Base-by-base conservation (phyloP, 106 monocot species). In the Xerophyta viscosa region DNA sequence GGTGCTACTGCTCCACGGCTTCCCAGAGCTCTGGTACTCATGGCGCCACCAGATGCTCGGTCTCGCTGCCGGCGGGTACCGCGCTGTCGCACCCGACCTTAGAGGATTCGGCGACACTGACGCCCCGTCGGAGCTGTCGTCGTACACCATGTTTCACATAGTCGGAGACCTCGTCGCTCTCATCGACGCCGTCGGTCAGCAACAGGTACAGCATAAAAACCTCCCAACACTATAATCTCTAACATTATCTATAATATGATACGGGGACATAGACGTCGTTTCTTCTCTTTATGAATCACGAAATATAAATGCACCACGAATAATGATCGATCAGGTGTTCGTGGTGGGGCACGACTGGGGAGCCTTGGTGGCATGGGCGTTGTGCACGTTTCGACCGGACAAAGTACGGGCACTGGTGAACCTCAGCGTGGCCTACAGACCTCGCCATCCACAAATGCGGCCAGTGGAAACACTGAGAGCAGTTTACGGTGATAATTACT, bases 291-390 rank as follows among this genome's bases (percentile, higher is more conserved):
- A 11, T 36, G 33, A 5, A 6, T 36, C 11, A 36, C 33, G 33
- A n/a, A n/a, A n/a, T n/a, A n/a, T n/a, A n/a, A n/a, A n/a, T n/a
- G n/a, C n/a, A n/a, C n/a, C n/a, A n/a, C n/a, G n/a, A n/a, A n/a
- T n/a, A n/a, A n/a, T n/a, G n/a, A n/a, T n/a, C n/a, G 33, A 36
- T 36, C 50, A 68, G 77, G 86, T 77, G 41, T 80, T 77, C 60
- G 79, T 86, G 21, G 80, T 70, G 19, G 86, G 56, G 17, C 86
- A 86, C 42, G 80, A 80, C 44, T 80, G 86, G 76, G 86, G 86
- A 20, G 75, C 85, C 24, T 24, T 67, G 8, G 56, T 76, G 31
- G 76, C 85, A 21, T 80, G 85, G 80, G 54, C 57, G 31, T 54
- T 86, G 15, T 72, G 73, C 50, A 22, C 56, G 64, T 60, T 80